Base-by-base conservation (phyloP, 208 protist species). In the Sergeia podlipaevii region DNA sequence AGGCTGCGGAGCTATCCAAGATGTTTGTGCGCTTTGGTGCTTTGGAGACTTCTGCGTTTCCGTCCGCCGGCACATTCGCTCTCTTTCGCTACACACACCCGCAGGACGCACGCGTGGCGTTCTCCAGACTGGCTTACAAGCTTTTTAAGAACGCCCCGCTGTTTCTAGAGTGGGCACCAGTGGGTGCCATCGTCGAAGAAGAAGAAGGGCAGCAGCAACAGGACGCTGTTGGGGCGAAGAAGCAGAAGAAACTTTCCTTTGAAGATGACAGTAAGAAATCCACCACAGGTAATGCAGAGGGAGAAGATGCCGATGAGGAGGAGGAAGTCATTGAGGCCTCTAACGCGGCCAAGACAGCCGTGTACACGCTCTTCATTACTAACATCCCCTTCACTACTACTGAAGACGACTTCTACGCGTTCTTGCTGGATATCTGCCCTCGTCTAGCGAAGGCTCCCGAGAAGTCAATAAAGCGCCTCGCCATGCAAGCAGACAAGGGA, bases 111-210 rank as follows among this genome's bases (percentile, higher is more conserved):
- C 77, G 86, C 8, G 51, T 74, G 5, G 97, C 94, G 33, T 99
- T 99, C 72, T 78, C 82, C 21, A 73, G 74, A 2, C 81, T 99
- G 2, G 96, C 97, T 3, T 99, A 98, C 68, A 87, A 87, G 47
- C 79, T 95, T 34, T 98, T 98, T 63, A 71, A 96, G 42, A 71
- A 79, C 38, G 60, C 88, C 4, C 98, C 98, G 20, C 73, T 99
- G 1, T 99, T 97, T 62, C 73, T 99, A 1, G 97, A 99, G 73
- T 99, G 97, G 97, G 97, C 97, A 4, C 98, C 97, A 6, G 74
- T 96, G 6, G 91, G 82, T 10, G 39, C 88, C 2, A 85, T 97
- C 17, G 51, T 71, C 38, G 80, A 85, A n/a, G 72, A 76, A 30
- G 62, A 57, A 13, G 67, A 80, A 56, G 8, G 21, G 37, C 32